Conservation (phyloP, 176 grass and related monocot genomes). For the Tillandsia fasciculata region DNA sequence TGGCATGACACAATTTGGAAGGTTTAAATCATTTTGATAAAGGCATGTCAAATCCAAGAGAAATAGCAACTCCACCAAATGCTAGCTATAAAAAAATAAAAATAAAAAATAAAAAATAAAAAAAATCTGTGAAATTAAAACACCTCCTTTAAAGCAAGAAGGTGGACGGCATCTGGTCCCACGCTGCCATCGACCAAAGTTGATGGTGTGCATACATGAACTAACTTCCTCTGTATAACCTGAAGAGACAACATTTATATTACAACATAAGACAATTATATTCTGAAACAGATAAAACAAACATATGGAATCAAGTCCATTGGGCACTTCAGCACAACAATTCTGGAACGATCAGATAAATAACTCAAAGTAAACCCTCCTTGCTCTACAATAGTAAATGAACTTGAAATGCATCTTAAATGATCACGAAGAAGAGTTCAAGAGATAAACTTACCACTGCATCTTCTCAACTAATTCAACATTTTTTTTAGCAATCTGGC, state of each 20-base stretch:
- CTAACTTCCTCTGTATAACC: conserved; percentile 83
- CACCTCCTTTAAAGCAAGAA: conserved; percentile 98
- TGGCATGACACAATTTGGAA: too few species aligned
- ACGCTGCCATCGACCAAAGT: conserved; percentile 62
- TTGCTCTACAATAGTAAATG: neutral
- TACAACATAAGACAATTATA: neutral
- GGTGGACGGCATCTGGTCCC: conserved; percentile 69
- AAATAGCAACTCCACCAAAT: neutral
- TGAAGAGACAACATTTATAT: conserved; percentile 36
- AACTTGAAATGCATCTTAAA: neutral
- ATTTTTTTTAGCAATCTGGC: neutral
- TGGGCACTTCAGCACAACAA: neutral
- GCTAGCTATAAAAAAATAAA: conserved; percentile 7
- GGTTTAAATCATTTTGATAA: too few species aligned
- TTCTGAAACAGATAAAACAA: neutral
- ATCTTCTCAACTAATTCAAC: neutral
- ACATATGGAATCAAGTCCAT: neutral
- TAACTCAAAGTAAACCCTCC: neutral
- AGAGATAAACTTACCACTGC: neutral
- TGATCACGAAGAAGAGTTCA: neutral
- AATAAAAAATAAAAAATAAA: too few species aligned
- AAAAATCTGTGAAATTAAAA: conserved; percentile 11
- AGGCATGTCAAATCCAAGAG: neutral
- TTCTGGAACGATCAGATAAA: neutral
- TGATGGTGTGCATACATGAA: conserved; percentile 71